A percentile compares a stretch with the other conserved stretches of the same genome.
These are phyloP conservation scores for Yamadazyma oceani DNA, from an alignment of 1,139 yeast species.

Conservation along the genomic window DNA sequence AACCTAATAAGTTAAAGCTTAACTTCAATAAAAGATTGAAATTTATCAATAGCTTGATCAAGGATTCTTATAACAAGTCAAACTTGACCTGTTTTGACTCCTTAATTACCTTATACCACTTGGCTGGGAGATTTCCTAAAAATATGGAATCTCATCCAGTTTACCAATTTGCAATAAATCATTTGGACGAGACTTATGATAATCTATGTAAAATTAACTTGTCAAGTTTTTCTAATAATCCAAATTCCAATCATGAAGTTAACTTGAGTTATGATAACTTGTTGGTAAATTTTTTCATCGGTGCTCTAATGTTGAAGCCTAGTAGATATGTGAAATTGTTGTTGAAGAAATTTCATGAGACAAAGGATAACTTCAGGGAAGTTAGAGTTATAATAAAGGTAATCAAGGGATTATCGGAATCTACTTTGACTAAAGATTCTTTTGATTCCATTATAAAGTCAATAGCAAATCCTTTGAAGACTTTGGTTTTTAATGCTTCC, in stretches of 20 bases:
- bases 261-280: slow-evolving; percentile 22
- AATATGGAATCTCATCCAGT: slow-evolving; percentile 36
- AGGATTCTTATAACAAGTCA: slow-evolving; percentile 33
- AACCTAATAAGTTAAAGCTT: slow-evolving; percentile 33
- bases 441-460: slow-evolving; percentile 26
- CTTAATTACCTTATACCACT: slow-evolving; percentile 40
- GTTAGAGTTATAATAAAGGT: slow-evolving; percentile 38
- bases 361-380: slow-evolving; percentile 30
- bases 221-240: slow-evolving; percentile 15
- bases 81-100: slow-evolving; percentile 46
- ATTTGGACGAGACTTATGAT: slow-evolving; percentile 39
- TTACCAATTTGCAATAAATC: slow-evolving; percentile 40
- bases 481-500: slow-evolving; percentile 31
- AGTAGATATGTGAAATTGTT: slow-evolving; percentile 29
- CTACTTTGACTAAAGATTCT: slow-evolving; percentile 23
- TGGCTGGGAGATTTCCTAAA: slow-evolving; percentile 39
- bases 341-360: slow-evolving; percentile 24
- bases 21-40: slow-evolving; percentile 39
- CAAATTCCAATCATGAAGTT: slow-evolving; percentile 12
- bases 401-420: slow-evolving; percentile 36
- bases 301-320: slow-evolving; percentile 44
- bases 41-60: slow-evolving; percentile 33
- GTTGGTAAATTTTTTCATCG: slow-evolving; percentile 39
- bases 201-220: slow-evolving; percentile 21
- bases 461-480: slow-evolving; percentile 26